Base-by-base conservation (phyloP, 805 yeast species). In the Yarrowia sp. region DNA sequence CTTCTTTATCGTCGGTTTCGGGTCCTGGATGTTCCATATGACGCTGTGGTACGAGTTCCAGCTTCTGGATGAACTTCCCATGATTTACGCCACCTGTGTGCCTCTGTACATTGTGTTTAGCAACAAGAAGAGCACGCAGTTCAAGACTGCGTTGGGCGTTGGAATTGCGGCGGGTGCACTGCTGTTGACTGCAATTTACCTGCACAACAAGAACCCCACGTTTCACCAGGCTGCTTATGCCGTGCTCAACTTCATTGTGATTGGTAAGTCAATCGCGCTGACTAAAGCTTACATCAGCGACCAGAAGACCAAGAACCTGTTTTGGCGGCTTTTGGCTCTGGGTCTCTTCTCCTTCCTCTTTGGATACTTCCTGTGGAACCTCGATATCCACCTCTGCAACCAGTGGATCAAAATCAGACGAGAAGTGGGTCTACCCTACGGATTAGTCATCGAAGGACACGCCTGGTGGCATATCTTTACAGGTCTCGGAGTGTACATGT, bases 11-110 rank as follows among this genome's bases (percentile, higher is more conserved):
- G 99, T 95, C 5, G 99, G 99, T 0, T 75, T 93, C 18, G 99
- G 99, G 3, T 85, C 91, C 17, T 95, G 98, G 93, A 77, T 92
- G 67, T 95, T 95, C 79, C 99, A 95, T 76, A 95, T 95, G 97
- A 93, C 98, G 4, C 80, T 95, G 70, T 81, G 84, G 68, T 95
- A 93, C 76, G 90, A 89, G 73, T 95, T 83, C 78, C 99, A 95
- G 77, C 75, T 95, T 68, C 80, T 95, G 75, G 99, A 95, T 77
- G 99, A 95, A 75, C 80, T 95, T 71, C 99, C 99, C 44, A 95
- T 95, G 99, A 90, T 95, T 68, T 95, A 95, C 77, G 98, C 97
- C 22, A 95, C 99, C 1, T 93, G 97, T 68, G 86, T 93, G 32
- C 98, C 99, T 0, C 86, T 91, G 67, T 90, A 96, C 96, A 82